Percentiles rank a stretch among this genome's conserved stretches.
These are phyloP conservation scores for Glaciozyma martinii DNA, from an alignment of 768 basidiomycete species.

Conservation along the genomic window DNA sequence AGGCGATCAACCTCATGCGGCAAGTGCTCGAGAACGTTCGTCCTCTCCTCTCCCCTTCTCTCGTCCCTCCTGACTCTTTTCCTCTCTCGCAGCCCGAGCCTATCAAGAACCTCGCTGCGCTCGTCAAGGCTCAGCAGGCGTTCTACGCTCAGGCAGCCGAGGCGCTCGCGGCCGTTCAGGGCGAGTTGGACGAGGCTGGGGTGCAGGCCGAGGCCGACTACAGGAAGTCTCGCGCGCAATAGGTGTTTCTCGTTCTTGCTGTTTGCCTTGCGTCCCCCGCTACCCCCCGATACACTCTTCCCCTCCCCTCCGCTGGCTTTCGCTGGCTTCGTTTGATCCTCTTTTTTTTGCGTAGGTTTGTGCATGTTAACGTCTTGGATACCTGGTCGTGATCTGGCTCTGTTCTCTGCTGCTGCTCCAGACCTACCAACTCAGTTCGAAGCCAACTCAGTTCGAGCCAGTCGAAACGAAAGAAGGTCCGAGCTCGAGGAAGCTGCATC, in stretches of 20 bases:
- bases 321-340: no score
- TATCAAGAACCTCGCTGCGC: constrained; percentile 82
- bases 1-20: constrained; percentile 42
- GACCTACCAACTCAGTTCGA: no score
- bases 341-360: no score
- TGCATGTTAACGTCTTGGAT: no score
- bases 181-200: constrained; percentile 70
- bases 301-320: no score
- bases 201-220: constrained; percentile 93
- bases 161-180: constrained; percentile 1
- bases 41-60: constrained; percentile 19
- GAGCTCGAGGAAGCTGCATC: no score
- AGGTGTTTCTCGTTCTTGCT: not conserved
- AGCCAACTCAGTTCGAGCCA: no score
- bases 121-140: constrained; percentile 70
- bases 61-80: not conserved
- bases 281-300: no score
- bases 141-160: constrained; percentile 42
- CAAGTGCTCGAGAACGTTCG: constrained; percentile 90
- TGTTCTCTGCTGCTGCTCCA: no score
- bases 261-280: not conserved
- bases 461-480: no score
- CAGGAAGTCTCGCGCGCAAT: constrained; percentile 45
- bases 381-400: no score
- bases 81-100: constrained; percentile 72